These are phyloP conservation scores for Trichoderma sp. DNA, from an alignment of 2,329 filamentous ascomycete species.

Conservation along the genomic window DNA sequence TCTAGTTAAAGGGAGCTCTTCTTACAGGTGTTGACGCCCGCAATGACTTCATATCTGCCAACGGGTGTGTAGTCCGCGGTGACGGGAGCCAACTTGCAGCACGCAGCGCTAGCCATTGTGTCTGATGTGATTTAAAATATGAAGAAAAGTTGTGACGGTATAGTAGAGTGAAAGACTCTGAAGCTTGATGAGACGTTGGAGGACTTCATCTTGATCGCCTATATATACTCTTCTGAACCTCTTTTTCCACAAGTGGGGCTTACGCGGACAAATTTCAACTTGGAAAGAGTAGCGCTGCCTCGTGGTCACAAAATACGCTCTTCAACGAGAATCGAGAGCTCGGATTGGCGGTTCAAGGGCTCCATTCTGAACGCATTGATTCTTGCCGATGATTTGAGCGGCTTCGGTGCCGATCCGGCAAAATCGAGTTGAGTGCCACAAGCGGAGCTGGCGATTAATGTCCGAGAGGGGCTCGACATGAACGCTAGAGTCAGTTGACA, in stretches of 20 bases:
- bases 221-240: constrained; percentile 19
- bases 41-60: constrained; percentile 47
- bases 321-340: neutral
- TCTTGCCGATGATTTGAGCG: neutral
- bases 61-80: constrained; percentile 46
- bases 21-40: constrained; percentile 49
- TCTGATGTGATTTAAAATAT: neutral
- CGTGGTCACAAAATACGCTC: neutral
- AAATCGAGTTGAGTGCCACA: neutral
- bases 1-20: neutral
- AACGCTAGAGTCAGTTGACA: neutral
- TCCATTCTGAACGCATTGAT: constrained; percentile 1
- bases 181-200: neutral
- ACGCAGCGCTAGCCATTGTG: constrained; percentile 34
- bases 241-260: neutral
- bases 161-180: neutral
- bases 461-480: neutral
- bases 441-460: neutral
- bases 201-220: neutral
- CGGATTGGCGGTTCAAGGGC: neutral
- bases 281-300: neutral
- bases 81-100: constrained; percentile 44
- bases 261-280: constrained; percentile 1
- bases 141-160: neutral
- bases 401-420: constrained; percentile 20